These are phyloP conservation scores for Gracilaria domingensis DNA, from an alignment of 23 red algal species.

Conservation along the genomic window DNA sequence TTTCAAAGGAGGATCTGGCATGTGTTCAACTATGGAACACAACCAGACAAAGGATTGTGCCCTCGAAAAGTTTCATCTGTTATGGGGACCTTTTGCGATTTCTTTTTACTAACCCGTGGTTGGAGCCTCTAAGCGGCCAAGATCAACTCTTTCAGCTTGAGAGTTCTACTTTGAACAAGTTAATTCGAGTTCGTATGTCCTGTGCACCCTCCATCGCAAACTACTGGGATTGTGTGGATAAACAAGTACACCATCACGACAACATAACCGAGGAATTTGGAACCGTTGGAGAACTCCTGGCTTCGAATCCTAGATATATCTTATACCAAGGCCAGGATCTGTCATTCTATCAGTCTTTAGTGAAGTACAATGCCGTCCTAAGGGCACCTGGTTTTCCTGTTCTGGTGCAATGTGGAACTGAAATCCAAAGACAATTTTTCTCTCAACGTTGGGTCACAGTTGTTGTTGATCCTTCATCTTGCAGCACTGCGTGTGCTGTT, in stretches of 20 bases:
- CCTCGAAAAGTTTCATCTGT: not conserved
- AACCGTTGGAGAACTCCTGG: conserved; percentile 25
- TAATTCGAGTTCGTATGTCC: conserved; percentile 6
- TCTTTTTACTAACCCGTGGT: conserved; percentile 36
- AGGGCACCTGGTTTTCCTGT: not conserved
- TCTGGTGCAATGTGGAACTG: not conserved
- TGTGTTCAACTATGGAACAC: conserved; percentile 38
- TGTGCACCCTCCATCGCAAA: conserved; percentile 3
- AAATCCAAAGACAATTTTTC: conserved; percentile 11
- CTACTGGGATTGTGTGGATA: conserved; percentile 35
- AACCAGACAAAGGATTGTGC: conserved; percentile 11
- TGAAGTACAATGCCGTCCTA: not conserved
- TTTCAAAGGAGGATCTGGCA: not conserved
- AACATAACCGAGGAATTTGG: not conserved
- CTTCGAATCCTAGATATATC: not conserved
- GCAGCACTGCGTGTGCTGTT: conserved; percentile 30
- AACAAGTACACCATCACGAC: not conserved
- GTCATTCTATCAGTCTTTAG: conserved; percentile 1
- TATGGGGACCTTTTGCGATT: not conserved
- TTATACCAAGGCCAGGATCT: conserved; percentile 53
- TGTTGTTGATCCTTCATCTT: conserved; percentile 14
- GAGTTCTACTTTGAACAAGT: not conserved
- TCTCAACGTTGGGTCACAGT: conserved; percentile 23
- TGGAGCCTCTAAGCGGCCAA: conserved; percentile 44
- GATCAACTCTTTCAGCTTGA: conserved; percentile 40